phyloP scores from a whole-genome alignment of 441 rosid species.

The Flueggea neowawraea region DNA sequence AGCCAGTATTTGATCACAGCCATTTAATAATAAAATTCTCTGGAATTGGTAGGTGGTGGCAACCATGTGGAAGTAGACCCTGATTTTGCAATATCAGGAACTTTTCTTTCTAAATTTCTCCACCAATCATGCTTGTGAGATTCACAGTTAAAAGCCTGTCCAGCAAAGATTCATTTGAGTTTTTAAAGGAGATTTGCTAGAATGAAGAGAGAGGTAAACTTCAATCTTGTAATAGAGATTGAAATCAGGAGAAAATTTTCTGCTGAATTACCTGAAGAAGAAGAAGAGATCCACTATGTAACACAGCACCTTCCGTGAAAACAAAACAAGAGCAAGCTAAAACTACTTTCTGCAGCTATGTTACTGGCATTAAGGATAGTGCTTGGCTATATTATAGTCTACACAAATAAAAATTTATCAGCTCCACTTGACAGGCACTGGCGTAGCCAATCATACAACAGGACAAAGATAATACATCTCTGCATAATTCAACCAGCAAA shows the following conservation, averaged over 20 bases:
- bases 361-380: no score
- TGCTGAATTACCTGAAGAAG: conserved; percentile 58
- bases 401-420: no score
- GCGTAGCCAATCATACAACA: no score
- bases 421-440: no score
- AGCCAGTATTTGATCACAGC: no score
- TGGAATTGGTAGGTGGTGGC: conserved; percentile 76
- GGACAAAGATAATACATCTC: no score
- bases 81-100: conserved; percentile 69
- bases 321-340: conserved; percentile 5
- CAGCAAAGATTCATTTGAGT: conserved; percentile 14
- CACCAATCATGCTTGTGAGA: conserved; percentile 93
- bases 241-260: neutral
- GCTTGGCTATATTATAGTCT: no score
- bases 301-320: conserved; percentile 37
- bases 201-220: no score
- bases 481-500: no score
- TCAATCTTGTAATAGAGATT: neutral
- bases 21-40: no score
- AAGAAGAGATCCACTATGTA: conserved; percentile 73
- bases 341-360: no score
- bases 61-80: conserved; percentile 93
- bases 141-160: conserved; percentile 93
- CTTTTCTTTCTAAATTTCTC: conserved; percentile 72
- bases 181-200: no score